phyloP scores from a whole-genome alignment of 495 filamentous ascomycete genomes.

The Penicillium bovifimosum region DNA sequence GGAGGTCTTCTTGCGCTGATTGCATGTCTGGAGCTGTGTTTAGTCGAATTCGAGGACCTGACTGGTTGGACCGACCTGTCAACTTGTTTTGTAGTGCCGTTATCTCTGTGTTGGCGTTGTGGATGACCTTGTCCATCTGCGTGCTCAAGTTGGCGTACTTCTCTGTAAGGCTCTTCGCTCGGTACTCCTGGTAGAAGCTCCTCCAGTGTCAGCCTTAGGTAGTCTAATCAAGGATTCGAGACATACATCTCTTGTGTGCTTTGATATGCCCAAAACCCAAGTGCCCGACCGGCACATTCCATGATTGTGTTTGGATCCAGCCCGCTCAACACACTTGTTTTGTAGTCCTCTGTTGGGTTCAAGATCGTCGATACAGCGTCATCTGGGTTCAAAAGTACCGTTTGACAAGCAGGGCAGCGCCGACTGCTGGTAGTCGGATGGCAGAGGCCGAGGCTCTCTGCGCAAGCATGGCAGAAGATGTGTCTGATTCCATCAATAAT shows the following conservation, averaged over 20 bases:
- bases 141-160: slow-evolving; percentile 63
- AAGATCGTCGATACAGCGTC: slow-evolving; percentile 72
- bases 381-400: slow-evolving; percentile 63
- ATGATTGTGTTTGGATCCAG: slow-evolving; percentile 79
- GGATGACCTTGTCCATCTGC: slow-evolving; percentile 74
- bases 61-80: slow-evolving; percentile 30
- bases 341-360: slow-evolving; percentile 89
- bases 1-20: slow-evolving; percentile 57
- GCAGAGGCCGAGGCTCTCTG: slow-evolving; percentile 60
- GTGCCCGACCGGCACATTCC: slow-evolving; percentile 79
- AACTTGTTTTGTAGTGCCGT: slow-evolving; percentile 59
- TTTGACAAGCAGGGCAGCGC: slow-evolving; percentile 78
- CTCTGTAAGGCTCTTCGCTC: slow-evolving; percentile 67
- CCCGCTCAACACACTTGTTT: slow-evolving; percentile 83
- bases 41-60: slow-evolving; percentile 1
- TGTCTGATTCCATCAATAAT: slow-evolving; percentile 52
- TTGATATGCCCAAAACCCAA: slow-evolving; percentile 90
- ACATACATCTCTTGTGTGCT: slow-evolving; percentile 81
- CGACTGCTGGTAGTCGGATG: slow-evolving; percentile 49
- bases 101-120: slow-evolving; percentile 79
- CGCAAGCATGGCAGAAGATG: slow-evolving; percentile 78
- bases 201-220: slow-evolving; percentile 9
- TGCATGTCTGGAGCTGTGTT: slow-evolving; percentile 51
- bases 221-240: background rate
- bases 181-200: slow-evolving; percentile 77